Evolutionary conservation across 352 stramenopile species (phyloP).

Genomic region (Globisporangium takayamanum): DNA sequence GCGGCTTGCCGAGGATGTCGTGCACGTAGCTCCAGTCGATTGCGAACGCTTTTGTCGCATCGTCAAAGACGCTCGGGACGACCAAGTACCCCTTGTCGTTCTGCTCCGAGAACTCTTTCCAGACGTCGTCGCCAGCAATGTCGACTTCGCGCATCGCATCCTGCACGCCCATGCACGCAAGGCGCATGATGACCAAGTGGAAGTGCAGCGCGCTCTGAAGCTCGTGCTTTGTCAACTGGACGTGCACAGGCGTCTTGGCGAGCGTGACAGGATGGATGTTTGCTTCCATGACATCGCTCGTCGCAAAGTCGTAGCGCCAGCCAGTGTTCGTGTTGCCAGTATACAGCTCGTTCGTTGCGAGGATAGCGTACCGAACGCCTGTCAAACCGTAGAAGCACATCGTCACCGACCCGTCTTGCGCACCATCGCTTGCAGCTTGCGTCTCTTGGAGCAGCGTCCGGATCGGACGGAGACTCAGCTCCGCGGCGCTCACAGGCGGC

Average conservation of each 20-base stretch:
- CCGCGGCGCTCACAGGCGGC: slow-evolving; percentile 61
- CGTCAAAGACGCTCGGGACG: slow-evolving; percentile 33
- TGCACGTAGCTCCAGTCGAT: slow-evolving; percentile 66
- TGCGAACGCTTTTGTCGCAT: slow-evolving; percentile 3
- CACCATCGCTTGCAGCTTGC: background rate
- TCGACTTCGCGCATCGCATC: slow-evolving; percentile 67
- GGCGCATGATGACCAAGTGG: slow-evolving; percentile 72
- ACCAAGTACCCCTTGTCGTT: slow-evolving; percentile 88
- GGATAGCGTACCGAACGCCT: slow-evolving; percentile 61
- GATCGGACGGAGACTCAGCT: slow-evolving; percentile 64
- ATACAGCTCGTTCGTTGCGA: slow-evolving; percentile 72
- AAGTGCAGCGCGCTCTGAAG: slow-evolving; percentile 63
- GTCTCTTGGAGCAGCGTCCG: slow-evolving; percentile 31
- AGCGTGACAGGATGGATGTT: slow-evolving; percentile 56
- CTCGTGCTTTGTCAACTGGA: slow-evolving; percentile 47
- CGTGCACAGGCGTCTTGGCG: slow-evolving; percentile 31
- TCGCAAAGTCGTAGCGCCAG: slow-evolving; percentile 82
- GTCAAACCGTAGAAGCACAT: slow-evolving; percentile 81
- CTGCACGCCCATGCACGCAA: slow-evolving; percentile 70
- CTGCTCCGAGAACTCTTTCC: slow-evolving; percentile 79
- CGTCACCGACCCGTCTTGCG: slow-evolving; percentile 27
- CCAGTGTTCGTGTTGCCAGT: slow-evolving; percentile 74
- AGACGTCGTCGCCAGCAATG: slow-evolving; percentile 48
- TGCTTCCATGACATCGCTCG: slow-evolving; percentile 63
- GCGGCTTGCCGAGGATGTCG: slow-evolving; percentile 51